A percentile compares a stretch with the other conserved stretches of the same genome.
Evolutionary conservation across 176 grass and related monocot species (phyloP).

Genomic region (Raddia guianensis): DNA sequence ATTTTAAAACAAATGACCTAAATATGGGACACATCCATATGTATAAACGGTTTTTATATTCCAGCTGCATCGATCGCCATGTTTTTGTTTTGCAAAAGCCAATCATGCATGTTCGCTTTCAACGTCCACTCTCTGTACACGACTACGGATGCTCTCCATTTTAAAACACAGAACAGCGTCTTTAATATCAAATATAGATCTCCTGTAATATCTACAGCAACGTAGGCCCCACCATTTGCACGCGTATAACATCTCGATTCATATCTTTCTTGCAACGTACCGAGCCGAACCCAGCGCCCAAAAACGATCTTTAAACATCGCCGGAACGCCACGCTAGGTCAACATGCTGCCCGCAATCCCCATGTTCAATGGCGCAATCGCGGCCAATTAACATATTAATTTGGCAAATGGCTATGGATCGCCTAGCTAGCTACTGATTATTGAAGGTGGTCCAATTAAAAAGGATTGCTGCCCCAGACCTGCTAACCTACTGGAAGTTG

Average conservation of each 20-base stretch:
- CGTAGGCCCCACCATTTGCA: neutral
- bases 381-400: neutral
- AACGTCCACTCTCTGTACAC: neutral
- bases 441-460: conserved; percentile 18
- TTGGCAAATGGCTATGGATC: neutral
- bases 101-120: neutral
- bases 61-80: neutral
- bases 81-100: neutral
- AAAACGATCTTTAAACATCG: neutral
- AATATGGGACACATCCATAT: neutral
- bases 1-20: neutral
- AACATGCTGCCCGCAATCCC: neutral
- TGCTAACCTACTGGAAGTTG: neutral
- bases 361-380: conserved; percentile 10
- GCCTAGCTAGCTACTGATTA: neutral
- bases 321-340: neutral
- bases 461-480: neutral
- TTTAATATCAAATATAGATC: neutral
- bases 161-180: neutral
- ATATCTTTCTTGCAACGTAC: neutral
- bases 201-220: no score
- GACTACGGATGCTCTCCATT: neutral
- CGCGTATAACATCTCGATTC: neutral
- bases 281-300: neutral
- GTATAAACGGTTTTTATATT: neutral